phyloP scores from a whole-genome alignment of 2,329 filamentous ascomycete genomes.

The Tolypocladium paradoxum region DNA sequence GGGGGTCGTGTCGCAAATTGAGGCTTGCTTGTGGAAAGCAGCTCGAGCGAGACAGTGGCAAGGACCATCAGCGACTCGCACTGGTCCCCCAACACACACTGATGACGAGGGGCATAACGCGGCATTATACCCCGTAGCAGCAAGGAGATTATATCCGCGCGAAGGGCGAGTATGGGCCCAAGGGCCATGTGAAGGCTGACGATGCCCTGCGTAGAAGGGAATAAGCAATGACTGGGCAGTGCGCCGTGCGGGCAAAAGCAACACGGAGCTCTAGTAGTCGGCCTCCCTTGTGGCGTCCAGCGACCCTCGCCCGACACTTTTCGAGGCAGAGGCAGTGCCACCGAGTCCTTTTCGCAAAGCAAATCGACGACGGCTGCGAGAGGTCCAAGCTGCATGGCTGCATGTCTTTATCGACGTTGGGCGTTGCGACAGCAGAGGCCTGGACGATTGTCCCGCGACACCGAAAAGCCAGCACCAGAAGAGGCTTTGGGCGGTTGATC shows the following conservation, averaged over 20 bases:
- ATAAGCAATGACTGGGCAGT: slow-evolving; percentile 5
- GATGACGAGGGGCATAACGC: slow-evolving; percentile 1
- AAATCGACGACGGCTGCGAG: neutral
- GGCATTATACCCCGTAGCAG: slow-evolving; percentile 3
- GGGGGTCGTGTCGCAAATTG: slow-evolving; percentile 2
- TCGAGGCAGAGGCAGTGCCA: neutral
- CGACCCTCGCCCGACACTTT: neutral
- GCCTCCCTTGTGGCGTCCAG: neutral
- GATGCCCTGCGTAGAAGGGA: neutral
- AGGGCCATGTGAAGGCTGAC: neutral
- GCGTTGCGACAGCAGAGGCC: neutral
- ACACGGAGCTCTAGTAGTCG: neutral
- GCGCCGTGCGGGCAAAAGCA: slow-evolving; percentile 1
- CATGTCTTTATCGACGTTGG: neutral
- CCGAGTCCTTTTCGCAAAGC: neutral
- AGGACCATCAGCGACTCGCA: slow-evolving; percentile 2
- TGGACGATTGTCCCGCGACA: neutral
- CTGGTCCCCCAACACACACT: neutral
- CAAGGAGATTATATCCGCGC: slow-evolving; percentile 2
- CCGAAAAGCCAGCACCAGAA: neutral
- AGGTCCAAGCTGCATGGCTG: neutral
- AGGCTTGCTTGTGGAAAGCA: neutral
- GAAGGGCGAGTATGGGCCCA: slow-evolving; percentile 3
- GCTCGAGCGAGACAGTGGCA: slow-evolving; percentile 4
- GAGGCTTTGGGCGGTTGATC: neutral